Base-by-base conservation (phyloP, 495 filamentous ascomycete genomes). In the Pseudomonodictys pantanalensis region DNA sequence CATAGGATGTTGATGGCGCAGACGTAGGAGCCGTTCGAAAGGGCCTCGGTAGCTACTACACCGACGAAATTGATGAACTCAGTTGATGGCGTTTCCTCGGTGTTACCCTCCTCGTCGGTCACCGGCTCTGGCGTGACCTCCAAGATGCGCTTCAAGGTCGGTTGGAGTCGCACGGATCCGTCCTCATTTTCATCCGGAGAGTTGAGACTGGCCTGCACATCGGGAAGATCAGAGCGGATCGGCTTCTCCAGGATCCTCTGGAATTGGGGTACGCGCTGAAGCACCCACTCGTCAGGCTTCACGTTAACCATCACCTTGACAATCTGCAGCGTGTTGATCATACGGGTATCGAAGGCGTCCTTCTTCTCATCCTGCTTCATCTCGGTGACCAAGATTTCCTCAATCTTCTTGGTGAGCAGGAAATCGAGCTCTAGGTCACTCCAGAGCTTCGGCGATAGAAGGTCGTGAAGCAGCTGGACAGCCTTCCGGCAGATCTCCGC, bases 181-280 rank as follows among this genome's bases (percentile, higher is more conserved):
- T 89, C 85, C 49, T 81, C 81, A n/a, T 83, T 79, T 52, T 83
- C 78, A 64, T 88, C 84, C 11, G 80, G 72, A 39, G 82, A 77
- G 68, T 97, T 88, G 33, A 99, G 78, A 66, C 86, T 93, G 68
- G 96, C 91, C 64, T 97, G 95, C 29, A 97, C 82, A 63, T 99
- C 92, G 0, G 88, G 81, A 66, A 90, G 86, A 32, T 97, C 91
- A 2, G 84, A 90, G 56, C 89, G 88, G 49, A 97, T 73, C 9
- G 87, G 84, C 73, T 96, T 99, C 63, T 97, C 91, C 11, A 96
- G 77, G 17, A 97, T 82, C 66, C 88, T 95, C 70, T 96, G 91
- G 23, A 99, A 80, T 15, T 82, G 76, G 0, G 83, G 62, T 57
- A 95, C 79, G 51, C 88, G 87, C 63, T 84, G 79, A 20, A 89